Evolutionary conservation across 148 eudicot genomes (phyloP).

Genomic region (Talinum fruticosum): DNA sequence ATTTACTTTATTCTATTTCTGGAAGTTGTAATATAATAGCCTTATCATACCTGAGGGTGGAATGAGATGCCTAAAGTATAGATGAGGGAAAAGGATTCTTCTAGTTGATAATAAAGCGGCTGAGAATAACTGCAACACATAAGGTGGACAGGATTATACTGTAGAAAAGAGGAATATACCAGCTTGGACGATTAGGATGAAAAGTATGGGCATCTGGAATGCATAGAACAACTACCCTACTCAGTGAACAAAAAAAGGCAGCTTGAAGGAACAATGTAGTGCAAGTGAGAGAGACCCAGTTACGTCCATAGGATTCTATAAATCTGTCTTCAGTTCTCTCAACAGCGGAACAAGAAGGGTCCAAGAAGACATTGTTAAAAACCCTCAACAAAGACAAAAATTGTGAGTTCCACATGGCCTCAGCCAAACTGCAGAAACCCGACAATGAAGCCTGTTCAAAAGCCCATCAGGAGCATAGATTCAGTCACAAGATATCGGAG

Average conservation of each 20-base stretch:
- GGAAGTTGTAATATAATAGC: conserved; percentile 1
- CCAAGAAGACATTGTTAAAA: background rate
- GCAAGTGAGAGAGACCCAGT: background rate
- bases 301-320: conserved; percentile 1
- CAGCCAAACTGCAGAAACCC: conserved; percentile 37
- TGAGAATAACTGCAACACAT: conserved; percentile 1
- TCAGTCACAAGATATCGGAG: conserved; percentile 35
- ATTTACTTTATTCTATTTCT: background rate
- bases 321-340: background rate
- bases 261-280: background rate
- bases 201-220: conserved; percentile 9
- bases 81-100: background rate
- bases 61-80: conserved; percentile 1
- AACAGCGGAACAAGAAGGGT: background rate
- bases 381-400: background rate
- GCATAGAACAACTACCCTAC: background rate
- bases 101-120: background rate
- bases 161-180: background rate
- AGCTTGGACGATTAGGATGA: conserved; percentile 10
- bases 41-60: conserved; percentile 10
- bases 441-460: conserved; percentile 12
- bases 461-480: conserved; percentile 24
- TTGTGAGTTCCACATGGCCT: conserved; percentile 33
- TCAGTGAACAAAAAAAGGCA: background rate
- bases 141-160: background rate